Evolutionary conservation across 2,329 filamentous ascomycete genomes (phyloP).

Genomic region (Diaporthe destruens): DNA sequence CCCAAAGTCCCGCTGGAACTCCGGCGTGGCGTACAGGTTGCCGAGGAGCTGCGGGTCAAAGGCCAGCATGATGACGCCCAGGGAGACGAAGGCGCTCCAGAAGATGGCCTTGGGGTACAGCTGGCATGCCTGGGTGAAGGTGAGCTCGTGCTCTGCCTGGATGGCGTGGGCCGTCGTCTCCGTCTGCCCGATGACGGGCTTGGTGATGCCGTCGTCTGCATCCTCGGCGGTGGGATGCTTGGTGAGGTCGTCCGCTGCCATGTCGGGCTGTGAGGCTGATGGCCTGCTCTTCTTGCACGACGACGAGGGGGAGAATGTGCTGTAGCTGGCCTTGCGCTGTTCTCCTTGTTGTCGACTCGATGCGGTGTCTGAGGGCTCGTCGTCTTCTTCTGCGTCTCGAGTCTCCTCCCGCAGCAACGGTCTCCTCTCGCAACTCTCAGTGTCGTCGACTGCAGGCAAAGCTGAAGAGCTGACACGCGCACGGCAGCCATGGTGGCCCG

Average conservation of each 20-base stretch:
- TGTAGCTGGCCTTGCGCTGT: neutral
- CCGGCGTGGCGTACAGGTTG: constrained; percentile 70
- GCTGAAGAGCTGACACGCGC: neutral
- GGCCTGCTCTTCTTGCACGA: neutral
- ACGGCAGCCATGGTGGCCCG: constrained; percentile 1
- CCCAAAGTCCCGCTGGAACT: constrained; percentile 70
- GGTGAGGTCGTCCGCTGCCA: constrained; percentile 33
- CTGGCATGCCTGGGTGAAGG: constrained; percentile 55
- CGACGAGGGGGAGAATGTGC: neutral
- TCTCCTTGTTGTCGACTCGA: neutral
- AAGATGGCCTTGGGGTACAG: constrained; percentile 60
- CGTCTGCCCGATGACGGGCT: constrained; percentile 38
- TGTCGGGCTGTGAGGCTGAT: neutral
- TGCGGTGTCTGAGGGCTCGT: neutral
- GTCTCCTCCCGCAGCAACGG: neutral
- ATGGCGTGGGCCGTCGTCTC: constrained; percentile 48
- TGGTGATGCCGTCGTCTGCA: constrained; percentile 27
- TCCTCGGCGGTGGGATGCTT: constrained; percentile 29
- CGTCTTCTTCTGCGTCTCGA: neutral
- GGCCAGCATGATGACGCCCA: constrained; percentile 71
- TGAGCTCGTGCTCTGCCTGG: constrained; percentile 55
- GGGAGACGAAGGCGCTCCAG: constrained; percentile 71
- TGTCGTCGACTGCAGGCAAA: neutral
- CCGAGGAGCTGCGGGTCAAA: constrained; percentile 76
- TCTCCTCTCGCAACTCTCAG: neutral